Evolutionary conservation across 2,329 filamentous ascomycete genomes (phyloP).

Genomic region (Albophoma yamanashiensis): DNA sequence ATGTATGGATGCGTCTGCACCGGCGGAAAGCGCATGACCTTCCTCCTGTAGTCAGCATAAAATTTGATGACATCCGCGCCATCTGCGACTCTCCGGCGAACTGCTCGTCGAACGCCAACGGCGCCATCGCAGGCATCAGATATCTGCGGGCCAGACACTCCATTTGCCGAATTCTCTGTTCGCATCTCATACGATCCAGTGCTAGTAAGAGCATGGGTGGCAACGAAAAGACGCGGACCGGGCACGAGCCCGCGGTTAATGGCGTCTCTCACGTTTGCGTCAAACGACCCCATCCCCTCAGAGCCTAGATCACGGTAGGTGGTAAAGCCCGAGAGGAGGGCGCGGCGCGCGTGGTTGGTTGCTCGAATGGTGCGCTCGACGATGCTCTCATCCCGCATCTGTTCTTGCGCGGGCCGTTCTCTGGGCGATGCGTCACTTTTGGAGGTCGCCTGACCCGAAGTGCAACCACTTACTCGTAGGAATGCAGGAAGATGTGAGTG

Average conservation of each 20-base stretch:
- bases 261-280: conserved; percentile 39
- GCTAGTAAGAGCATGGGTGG: conserved; percentile 34
- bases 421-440: conserved; percentile 8
- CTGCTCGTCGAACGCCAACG: conserved; percentile 21
- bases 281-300: conserved; percentile 37
- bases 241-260: conserved; percentile 43
- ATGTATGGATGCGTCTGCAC: conserved; percentile 9
- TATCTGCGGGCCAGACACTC: not conserved
- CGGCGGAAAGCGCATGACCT: conserved; percentile 29
- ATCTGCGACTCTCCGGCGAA: conserved; percentile 33
- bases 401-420: conserved; percentile 28
- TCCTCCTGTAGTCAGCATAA: conserved; percentile 37
- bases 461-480: conserved; percentile 23
- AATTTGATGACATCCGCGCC: conserved; percentile 42
- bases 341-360: conserved; percentile 39
- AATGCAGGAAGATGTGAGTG: conserved; percentile 45
- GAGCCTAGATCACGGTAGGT: conserved; percentile 47
- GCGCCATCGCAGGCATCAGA: not conserved
- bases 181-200: conserved; percentile 38
- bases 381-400: conserved; percentile 48
- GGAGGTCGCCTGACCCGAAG: not conserved
- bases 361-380: conserved; percentile 45
- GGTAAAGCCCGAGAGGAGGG: conserved; percentile 46
- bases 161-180: conserved; percentile 27
- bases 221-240: conserved; percentile 44